Evolutionary conservation across 768 basidiomycete genomes (phyloP).

Genomic region (Boletus coccyginus): DNA sequence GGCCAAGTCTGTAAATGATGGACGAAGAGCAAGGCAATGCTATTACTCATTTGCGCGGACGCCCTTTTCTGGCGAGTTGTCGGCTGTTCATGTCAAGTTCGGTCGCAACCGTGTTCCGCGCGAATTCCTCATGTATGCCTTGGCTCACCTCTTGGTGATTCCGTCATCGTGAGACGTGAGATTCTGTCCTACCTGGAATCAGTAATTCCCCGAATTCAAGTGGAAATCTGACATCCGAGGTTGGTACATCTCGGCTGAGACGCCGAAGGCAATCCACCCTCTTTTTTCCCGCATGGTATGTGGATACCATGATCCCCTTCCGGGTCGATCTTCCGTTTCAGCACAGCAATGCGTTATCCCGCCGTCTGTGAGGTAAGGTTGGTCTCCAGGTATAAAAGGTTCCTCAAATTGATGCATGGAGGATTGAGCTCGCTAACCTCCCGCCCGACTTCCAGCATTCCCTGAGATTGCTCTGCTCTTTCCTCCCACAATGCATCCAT

Average conservation of each 20-base stretch:
- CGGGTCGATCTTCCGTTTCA: constrained; percentile 24
- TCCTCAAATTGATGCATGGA: constrained; percentile 6
- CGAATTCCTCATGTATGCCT: constrained; percentile 21
- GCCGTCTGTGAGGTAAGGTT: constrained; percentile 31
- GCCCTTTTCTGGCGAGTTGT: constrained; percentile 1
- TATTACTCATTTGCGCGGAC: constrained; percentile 9
- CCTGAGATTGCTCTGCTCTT: not conserved
- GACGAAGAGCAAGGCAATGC: constrained; percentile 3
- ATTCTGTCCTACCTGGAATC: constrained; percentile 10
- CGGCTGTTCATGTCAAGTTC: constrained; percentile 5
- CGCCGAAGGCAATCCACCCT: constrained; percentile 20
- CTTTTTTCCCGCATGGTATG: constrained; percentile 21
- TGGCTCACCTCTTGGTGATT: constrained; percentile 15
- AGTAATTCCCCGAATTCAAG: constrained; percentile 13
- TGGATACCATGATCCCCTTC: constrained; percentile 28
- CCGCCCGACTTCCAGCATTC: not conserved
- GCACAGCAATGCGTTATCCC: constrained; percentile 23
- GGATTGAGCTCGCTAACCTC: not conserved
- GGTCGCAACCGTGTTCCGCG: constrained; percentile 14
- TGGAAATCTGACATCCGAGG: constrained; percentile 13
- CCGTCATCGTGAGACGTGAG: constrained; percentile 11
- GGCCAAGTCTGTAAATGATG: not conserved
- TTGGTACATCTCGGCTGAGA: constrained; percentile 13
- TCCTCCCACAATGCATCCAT: constrained; percentile 15
- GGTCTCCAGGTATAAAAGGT: constrained; percentile 24